A percentile compares a stretch with the other conserved stretches of the same genome.
These are phyloP conservation scores for Neohortaea acidophila DNA, from an alignment of 495 filamentous ascomycete genomes.

Conservation along the genomic window DNA sequence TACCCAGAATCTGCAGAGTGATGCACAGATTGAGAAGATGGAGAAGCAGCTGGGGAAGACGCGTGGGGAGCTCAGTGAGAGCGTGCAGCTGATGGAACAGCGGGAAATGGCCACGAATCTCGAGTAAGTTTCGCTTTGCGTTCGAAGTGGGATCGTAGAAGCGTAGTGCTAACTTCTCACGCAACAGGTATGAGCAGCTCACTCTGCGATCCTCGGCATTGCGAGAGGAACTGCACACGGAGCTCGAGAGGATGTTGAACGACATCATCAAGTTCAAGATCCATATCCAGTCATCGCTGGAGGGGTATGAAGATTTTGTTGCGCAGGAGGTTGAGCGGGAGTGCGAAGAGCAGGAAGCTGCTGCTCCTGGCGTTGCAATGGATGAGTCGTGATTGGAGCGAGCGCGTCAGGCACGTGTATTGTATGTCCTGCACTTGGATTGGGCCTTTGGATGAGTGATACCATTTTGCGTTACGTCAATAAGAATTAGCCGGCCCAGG, in stretches of 20 bases:
- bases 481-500: too few species aligned
- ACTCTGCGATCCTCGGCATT: slow-evolving; percentile 67
- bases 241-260: slow-evolving; percentile 89
- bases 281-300: slow-evolving; percentile 78
- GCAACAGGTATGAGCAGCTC: slow-evolving; percentile 66
- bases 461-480: too few species aligned
- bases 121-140: slow-evolving; percentile 51
- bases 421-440: too few species aligned
- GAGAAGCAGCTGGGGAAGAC: slow-evolving; percentile 93
- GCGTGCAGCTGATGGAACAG: slow-evolving; percentile 83
- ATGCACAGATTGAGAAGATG: slow-evolving; percentile 94
- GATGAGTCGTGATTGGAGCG: too few species aligned
- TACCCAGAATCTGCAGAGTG: slow-evolving; percentile 70
- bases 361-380: too few species aligned
- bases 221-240: slow-evolving; percentile 86
- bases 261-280: slow-evolving; percentile 98
- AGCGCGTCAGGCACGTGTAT: too few species aligned
- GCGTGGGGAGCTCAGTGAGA: slow-evolving; percentile 69
- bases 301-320: slow-evolving; percentile 85
- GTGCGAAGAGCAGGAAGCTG: slow-evolving; percentile 27
- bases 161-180: slow-evolving; percentile 1
- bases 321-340: slow-evolving; percentile 82
- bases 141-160: neutral
- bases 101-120: slow-evolving; percentile 93
- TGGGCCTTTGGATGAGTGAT: too few species aligned